Conservation (phyloP, 768 basidiomycete genomes). For the Auriculariales sp. region DNA sequence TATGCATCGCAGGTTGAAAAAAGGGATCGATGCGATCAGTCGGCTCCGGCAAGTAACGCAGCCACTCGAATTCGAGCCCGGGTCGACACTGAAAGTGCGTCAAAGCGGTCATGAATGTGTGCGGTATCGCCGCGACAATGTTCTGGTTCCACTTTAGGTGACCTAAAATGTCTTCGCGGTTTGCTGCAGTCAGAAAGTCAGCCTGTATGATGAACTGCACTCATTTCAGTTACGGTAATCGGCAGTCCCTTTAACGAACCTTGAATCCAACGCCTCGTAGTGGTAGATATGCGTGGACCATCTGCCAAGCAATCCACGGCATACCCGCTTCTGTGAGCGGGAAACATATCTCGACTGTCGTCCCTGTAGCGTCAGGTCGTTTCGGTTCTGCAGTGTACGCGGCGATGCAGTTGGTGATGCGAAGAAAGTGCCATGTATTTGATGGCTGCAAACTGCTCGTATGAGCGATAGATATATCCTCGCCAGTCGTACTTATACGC, state of each 20-base stretch:
- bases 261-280: constrained; percentile 12
- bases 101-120: constrained; percentile 12
- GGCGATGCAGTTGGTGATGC: neutral
- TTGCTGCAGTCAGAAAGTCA: constrained; percentile 16
- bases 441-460: neutral
- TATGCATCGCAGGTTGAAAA: constrained; percentile 7
- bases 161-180: constrained; percentile 14
- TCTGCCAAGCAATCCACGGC: constrained; percentile 8
- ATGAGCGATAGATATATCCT: neutral
- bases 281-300: constrained; percentile 14
- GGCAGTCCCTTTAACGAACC: constrained; percentile 5
- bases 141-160: constrained; percentile 12
- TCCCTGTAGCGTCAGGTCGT: constrained; percentile 8
- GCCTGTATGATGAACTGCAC: constrained; percentile 17
- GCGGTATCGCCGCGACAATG: constrained; percentile 10
- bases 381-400: constrained; percentile 8
- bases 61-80: constrained; percentile 11
- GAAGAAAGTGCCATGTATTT: neutral
- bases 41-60: constrained; percentile 11
- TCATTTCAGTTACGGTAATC: neutral
- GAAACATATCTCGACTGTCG: constrained; percentile 13
- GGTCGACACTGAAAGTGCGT: constrained; percentile 7
- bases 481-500: neutral
- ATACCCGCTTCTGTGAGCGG: constrained; percentile 7
- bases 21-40: constrained; percentile 7